Evolutionary conservation across 352 stramenopile genomes (phyloP), one percentile per base, ranked within the genome.

Genomic region (Pythium rhizo-oryzae): DNA sequence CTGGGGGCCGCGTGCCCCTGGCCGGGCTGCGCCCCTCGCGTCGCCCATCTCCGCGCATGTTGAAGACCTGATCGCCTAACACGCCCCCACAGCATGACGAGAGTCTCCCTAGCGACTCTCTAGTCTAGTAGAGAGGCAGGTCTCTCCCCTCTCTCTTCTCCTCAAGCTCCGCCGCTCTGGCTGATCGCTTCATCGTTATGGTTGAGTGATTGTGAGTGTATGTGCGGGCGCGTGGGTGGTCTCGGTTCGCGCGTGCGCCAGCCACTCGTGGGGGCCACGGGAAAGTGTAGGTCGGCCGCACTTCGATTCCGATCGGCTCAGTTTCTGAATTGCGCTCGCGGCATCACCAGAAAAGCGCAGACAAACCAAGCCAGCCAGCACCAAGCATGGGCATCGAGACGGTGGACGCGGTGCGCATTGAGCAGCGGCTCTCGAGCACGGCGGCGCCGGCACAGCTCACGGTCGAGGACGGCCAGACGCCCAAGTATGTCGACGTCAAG

Each of bases 341-440:
- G 5, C 15, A 47, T 16, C 41, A 47, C 23, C 15, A 39, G 49
- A 56, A 35, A 12, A 19, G n/a, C n/a, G n/a, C n/a, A n/a, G n/a
- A 16, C 23, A 37, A 7, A 1, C 7, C 49, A 37, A 33, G 7
- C 47, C 8, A 33, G 28, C 6, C 28, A 18, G 5, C 8, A 0
- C 16, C 21, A 12, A 33, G 4, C 49, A 37, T 39, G 23, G 8
- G n/a, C 33, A 2, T 37, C 35, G 24, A 50, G 8, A 15, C 43
- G 18, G 70, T 76, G 65, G 71, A 72, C 35, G 57, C 70, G 24
- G 53, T 47, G 69, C 59, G 55, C 63, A 33, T 74, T 56, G 71
- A 81, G 70, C 75, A 76, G 66, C 70, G 71, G 59, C 69, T 74
- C 63, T 74, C 67, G 59, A 74, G 47, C 63, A 35, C 46, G 15